Base-by-base conservation (phyloP, 345 rosid species). In the Populus simonii region DNA sequence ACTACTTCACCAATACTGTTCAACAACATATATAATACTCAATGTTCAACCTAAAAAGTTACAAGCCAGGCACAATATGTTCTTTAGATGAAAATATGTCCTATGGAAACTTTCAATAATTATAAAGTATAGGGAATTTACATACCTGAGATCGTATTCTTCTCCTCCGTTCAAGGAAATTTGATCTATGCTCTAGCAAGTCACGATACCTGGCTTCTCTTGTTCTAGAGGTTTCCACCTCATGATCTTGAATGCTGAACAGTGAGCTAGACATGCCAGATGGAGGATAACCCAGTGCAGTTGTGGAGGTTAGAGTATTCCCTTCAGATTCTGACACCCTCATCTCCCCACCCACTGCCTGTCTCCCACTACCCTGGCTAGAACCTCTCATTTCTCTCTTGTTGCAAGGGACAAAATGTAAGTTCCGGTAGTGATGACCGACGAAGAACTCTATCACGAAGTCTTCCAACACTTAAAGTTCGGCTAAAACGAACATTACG, bases 141-240 rank as follows among this genome's bases (percentile, higher is more conserved):
- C 85, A 84, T 77, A 96, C 99, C 99, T 96, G 99, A 80, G 97
- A 96, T 75, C 98, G 89, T 84, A 93, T 90, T 86, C 98, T 88
- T 85, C 98, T 93, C 76, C 99, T 84, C 53, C 98, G 84, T 80
- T 96, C 97, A 67, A 96, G 94, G 84, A 93, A 92, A 89, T 89
- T 93, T 72, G 99, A 90, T 82, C 98, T 86, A 62, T 93, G 93
- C 70, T 96, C 98, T 78, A 92, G 79, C 27, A 96, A 81, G 86
- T 94, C 95, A 68, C 84, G 92, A 79, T 96, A 92, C 83, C 98
- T 88, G 62, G 89, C 88, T 75, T 92, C 97, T 84, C 97, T 93
- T 35, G 89, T 81, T 76, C 80, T 89, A 67, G 97, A 80, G 71
- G 89, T 78, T 77, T 89, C 93, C 23, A 81, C 81, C 74, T 87